Evolutionary conservation across 306 rosid species (phyloP), one percentile per base, ranked within the genome.

Genomic region (Prunus armeniaca): DNA sequence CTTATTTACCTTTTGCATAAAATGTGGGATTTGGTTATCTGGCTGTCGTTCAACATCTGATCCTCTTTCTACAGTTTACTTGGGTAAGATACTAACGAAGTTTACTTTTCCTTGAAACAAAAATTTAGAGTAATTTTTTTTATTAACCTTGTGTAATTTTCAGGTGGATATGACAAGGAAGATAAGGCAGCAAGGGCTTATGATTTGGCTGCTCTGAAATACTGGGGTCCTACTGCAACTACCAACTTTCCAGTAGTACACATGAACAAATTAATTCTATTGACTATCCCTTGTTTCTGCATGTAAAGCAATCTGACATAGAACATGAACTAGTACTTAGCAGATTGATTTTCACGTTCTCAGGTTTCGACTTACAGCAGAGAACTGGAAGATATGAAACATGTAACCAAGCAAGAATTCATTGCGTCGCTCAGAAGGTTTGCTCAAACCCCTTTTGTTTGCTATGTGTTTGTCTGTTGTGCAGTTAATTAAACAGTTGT

Each of bases 101-200:
- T 25, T 11, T 25, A 17, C 15, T 63, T 11, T 67, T 20, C 20
- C 1, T 56, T 80, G 10, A 13, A 25, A 60, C 14, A 27, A 46
- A 18, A 24, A 52, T 1, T 6, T 0, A 43, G 14, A 22, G 8
- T 5, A 10, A 9, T 10, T 32, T 52, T 18, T 18, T 2, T 25
- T 60, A 18, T 19, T 12, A 24, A 28, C 20, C 9, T 3, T 12
- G 6, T 61, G 13, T 6, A 70, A 65, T 18, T 22, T 57, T 81
- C 86, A 96, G 99, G 99, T 84, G 99, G 98, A 62, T 96, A 96
- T 87, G 99, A 96, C 85, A 92, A 92, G 81, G 99, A 96, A 84
- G 99, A 96, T 11, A 96, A 93, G 83, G 99, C 99, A 1, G 98
- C 99, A n/a, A 88, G 98, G 82, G 86, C 99, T 72, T 96, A 96